A percentile compares a stretch with the other conserved stretches of the same genome.
Conservation (phyloP, 495 filamentous ascomycete genomes). For the Chaetomidium leptoderma region DNA sequence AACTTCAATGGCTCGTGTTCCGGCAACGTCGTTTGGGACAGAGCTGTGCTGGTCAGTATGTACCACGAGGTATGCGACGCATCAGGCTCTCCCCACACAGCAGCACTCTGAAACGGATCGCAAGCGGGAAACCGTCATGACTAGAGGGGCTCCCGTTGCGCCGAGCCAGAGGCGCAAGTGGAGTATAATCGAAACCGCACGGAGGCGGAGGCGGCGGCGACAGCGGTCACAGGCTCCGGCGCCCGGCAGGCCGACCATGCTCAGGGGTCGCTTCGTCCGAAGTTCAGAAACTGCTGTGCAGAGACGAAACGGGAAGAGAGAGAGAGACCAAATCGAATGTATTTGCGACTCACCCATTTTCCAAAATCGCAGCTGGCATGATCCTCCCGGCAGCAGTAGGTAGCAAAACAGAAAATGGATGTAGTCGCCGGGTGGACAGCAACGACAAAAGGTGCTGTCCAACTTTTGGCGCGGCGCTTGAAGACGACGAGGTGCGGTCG, state of each 20-base stretch:
- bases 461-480: slow-evolving; percentile 1
- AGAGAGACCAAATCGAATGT: background rate
- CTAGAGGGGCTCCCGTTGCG: background rate
- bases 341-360: slow-evolving; percentile 35
- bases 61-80: slow-evolving; percentile 8
- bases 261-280: slow-evolving; percentile 4
- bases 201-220: slow-evolving; percentile 10
- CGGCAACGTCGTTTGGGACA: slow-evolving; percentile 51
- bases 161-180: background rate
- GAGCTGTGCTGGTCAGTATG: slow-evolving; percentile 40
- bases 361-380: slow-evolving; percentile 30
- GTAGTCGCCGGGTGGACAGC: background rate
- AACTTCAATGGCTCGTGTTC: slow-evolving; percentile 47
- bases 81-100: background rate
- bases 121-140: background rate
- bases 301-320: background rate
- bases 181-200: slow-evolving; percentile 17
- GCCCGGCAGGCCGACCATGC: background rate
- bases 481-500: background rate
- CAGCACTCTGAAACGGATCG: background rate
- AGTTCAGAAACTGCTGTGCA: background rate
- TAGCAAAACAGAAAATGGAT: background rate
- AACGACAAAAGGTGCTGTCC: background rate
- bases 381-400: slow-evolving; percentile 15
- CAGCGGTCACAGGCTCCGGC: background rate